Conservation (phyloP, 2,329 filamentous ascomycete genomes). For the Hymenoscyphus albidus region DNA sequence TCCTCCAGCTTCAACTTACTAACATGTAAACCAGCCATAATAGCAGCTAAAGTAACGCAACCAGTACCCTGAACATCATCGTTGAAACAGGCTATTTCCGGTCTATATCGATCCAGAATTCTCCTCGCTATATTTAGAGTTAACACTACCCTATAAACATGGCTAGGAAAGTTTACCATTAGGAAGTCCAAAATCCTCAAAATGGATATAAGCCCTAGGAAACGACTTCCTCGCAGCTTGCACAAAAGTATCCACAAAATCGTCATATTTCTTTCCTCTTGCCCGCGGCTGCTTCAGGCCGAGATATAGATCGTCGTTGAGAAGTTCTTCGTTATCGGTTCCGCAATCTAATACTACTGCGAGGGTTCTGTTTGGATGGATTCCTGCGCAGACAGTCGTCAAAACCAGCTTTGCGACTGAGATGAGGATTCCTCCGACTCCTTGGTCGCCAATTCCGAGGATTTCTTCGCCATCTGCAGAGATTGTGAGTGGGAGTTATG, state of each 20-base stretch:
- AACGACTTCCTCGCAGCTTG: conserved; percentile 63
- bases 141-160: neutral
- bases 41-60: conserved; percentile 78
- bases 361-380: conserved; percentile 73
- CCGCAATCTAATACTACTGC: conserved; percentile 84
- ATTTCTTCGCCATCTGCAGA: conserved; percentile 62
- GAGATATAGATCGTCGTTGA: conserved; percentile 75
- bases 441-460: conserved; percentile 85
- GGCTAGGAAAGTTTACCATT: conserved; percentile 49
- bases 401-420: conserved; percentile 79
- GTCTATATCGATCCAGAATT: conserved; percentile 71
- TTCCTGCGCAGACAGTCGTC: conserved; percentile 80
- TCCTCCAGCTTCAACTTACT: conserved; percentile 63
- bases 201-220: conserved; percentile 80
- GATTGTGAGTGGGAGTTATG: conserved; percentile 18
- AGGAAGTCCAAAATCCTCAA: conserved; percentile 78
- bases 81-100: conserved; percentile 79
- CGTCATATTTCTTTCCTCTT: conserved; percentile 68
- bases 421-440: conserved; percentile 79
- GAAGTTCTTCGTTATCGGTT: conserved; percentile 72
- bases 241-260: conserved; percentile 74
- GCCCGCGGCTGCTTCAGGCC: conserved; percentile 65
- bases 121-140: conserved; percentile 47
- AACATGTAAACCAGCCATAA: conserved; percentile 72
- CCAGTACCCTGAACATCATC: conserved; percentile 89